Base-by-base conservation (phyloP, 805 yeast genomes). In the Kluyveromyces siamensis region DNA sequence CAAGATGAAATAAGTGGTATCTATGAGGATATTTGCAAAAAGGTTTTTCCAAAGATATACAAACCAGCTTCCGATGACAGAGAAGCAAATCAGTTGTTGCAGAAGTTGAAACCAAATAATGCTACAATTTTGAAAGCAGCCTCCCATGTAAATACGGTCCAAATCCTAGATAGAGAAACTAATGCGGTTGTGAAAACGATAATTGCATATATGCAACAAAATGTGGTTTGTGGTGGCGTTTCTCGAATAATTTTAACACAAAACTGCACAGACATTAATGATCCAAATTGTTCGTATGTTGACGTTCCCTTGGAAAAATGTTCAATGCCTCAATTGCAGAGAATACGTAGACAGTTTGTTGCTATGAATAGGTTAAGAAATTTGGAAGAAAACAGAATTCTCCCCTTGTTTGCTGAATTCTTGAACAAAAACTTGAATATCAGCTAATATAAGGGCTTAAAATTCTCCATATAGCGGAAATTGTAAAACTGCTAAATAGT, bases 81-180 rank as follows among this genome's bases (percentile, higher is more conserved):
- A 19, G 51, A 46, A 19, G 46, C 40, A 10, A 70, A 71, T 18
- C 61, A 70, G 2, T 62, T 85, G 51, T 73, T 78, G 45, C 75
- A 78, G 63, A 75, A 86, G 47, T 73, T 85, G 48, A 77, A 82
- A 9, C 95, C 96, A 5, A 91, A 88, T 59, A 82, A 84, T 37
- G 95, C 96, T 2, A 90, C 97, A 0, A 67, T 84, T 36, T 67
- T 87, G 40, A 88, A 86, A 61, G 87, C 95, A 1, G 90, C 95
- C 0, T 74, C 85, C 0, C 81, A 84, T 8, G 76, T 83, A 14
- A 80, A 86, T 63, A 90, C 84, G 59, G 68, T 89, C 36, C 90
- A 85, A 58, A 82, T 84, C 52, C 72, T 91, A 43, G 97, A 90
- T 62, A 74, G 73, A 47, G 74, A 74, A 50, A 87, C 97, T 0